Evolutionary conservation across 2,329 filamentous ascomycete genomes (phyloP).

Genomic region (Trichoderma oligosporum): DNA sequence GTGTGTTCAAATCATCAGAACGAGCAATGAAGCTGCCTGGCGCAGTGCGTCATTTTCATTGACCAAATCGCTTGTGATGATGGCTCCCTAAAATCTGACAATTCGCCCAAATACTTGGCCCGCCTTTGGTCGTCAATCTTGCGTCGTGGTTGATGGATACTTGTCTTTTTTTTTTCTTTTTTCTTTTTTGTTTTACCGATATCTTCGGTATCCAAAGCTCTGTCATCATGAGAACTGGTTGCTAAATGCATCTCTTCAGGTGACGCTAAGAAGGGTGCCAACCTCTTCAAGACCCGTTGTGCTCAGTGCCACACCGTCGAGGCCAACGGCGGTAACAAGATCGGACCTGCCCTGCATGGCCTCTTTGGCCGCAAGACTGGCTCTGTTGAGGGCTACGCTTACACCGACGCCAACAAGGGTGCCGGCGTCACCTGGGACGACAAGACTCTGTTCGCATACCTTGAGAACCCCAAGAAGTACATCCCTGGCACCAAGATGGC

Average conservation of each 20-base stretch:
- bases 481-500: slow-evolving; percentile 99
- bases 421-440: slow-evolving; percentile 90
- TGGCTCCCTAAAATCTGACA: not conserved
- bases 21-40: not conserved
- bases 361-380: slow-evolving; percentile 97
- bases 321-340: slow-evolving; percentile 89
- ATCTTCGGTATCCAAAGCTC: not conserved
- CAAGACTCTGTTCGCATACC: slow-evolving; percentile 87
- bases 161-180: not conserved
- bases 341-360: slow-evolving; percentile 93
- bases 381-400: slow-evolving; percentile 85
- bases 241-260: slow-evolving; percentile 49
- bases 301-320: slow-evolving; percentile 98
- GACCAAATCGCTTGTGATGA: not conserved
- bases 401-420: slow-evolving; percentile 99
- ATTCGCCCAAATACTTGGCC: too few species aligned
- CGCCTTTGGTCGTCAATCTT: not conserved
- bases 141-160: not conserved
- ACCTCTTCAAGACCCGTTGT: slow-evolving; percentile 99
- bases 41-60: slow-evolving; percentile 23
- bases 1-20: not conserved
- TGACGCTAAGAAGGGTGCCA: slow-evolving; percentile 93
- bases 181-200: too few species aligned
- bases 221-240: not conserved
- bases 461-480: slow-evolving; percentile 99